phyloP scores from a whole-genome alignment of 2,329 filamentous ascomycete genomes.

The Apiospora arundinis region DNA sequence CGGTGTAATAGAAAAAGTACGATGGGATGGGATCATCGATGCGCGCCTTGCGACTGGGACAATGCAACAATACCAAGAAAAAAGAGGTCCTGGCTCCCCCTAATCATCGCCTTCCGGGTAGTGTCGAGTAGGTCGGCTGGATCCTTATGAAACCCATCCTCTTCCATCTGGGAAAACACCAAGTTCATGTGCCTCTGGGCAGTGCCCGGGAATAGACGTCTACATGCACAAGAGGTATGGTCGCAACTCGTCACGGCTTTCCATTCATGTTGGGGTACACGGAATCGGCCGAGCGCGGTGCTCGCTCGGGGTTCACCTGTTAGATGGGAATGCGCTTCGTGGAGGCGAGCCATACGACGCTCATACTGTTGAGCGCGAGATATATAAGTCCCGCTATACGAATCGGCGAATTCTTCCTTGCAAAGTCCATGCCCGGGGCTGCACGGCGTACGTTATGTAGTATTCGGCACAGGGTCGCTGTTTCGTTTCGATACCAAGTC shows the following conservation, averaged over 20 bases:
- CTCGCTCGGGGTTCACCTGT: neutral
- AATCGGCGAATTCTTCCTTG: slow-evolving; percentile 12
- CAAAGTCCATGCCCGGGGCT: neutral
- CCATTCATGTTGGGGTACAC: neutral
- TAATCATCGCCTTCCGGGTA: neutral
- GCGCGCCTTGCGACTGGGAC: slow-evolving; percentile 14
- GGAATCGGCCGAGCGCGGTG: neutral
- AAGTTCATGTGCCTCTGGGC: slow-evolving; percentile 2
- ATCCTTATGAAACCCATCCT: neutral
- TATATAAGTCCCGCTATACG: neutral
- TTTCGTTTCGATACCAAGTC: slow-evolving; percentile 10
- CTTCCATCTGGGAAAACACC: neutral
- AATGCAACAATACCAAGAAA: slow-evolving; percentile 16
- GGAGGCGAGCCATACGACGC: too few relatives aligned
- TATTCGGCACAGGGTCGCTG: slow-evolving; percentile 21
- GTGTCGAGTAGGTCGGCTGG: neutral
- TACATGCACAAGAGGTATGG: neutral
- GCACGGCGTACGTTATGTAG: slow-evolving; percentile 13
- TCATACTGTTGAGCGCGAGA: neutral
- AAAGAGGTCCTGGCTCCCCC: neutral
- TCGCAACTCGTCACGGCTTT: neutral
- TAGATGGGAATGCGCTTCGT: neutral
- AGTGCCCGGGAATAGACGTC: neutral
- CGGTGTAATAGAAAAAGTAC: slow-evolving; percentile 13
- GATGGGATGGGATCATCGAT: slow-evolving; percentile 19